Evolutionary conservation across 2,329 filamentous ascomycete genomes (phyloP), one percentile per base, ranked within the genome.

Genomic region (Sclerotinia sclerotiorum): DNA sequence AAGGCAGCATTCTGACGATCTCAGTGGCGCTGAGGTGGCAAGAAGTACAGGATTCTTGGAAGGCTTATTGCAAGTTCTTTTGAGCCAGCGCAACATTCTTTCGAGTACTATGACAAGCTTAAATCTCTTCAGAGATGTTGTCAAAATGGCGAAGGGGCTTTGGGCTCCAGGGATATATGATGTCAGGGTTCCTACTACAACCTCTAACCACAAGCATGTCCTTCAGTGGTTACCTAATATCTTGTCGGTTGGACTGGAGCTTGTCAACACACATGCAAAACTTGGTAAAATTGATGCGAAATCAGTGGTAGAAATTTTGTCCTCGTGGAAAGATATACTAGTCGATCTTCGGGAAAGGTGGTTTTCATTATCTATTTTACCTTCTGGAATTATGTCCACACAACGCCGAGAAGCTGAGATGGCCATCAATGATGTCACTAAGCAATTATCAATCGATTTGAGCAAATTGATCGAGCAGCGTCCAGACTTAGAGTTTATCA

Each of bases 41-140:
- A 86, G 94, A 75, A 94, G 93, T 77, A 85, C 91, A 61, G 93
- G 93, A 0, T 92, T 92, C 72, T 82, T 97, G n/a, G 95, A 99
- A 77, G 93, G 94, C 35, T 84, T 97, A 69, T 81, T 98, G 42
- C 84, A 89, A 69, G 80, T 88, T n/a, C 78, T 86, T 1, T 76
- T 92, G 17, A 79, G 81, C 4, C 91, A 94, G 77, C 84, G 90
- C 19, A 76, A 75, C 57, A n/a, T 27, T 10, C 70, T 79, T 8
- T 69, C 76, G 1, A 61, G 5, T n/a, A 69, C 69, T 51, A 68
- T 72, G 27, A 51, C 55, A 39, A 65, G 46, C 7, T 63, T 73
- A 24, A 68, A 58, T 2, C 70, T 67, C 8, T 52, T 80, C 1
- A 69, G 77, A 42, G 52, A 71, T 1, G 65, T 57, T 15, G 68